A percentile compares a stretch with the other conserved stretches of the same genome.
phyloP scores from a whole-genome alignment of 1,139 yeast genomes.

The Zygosaccharomyces sapae region DNA sequence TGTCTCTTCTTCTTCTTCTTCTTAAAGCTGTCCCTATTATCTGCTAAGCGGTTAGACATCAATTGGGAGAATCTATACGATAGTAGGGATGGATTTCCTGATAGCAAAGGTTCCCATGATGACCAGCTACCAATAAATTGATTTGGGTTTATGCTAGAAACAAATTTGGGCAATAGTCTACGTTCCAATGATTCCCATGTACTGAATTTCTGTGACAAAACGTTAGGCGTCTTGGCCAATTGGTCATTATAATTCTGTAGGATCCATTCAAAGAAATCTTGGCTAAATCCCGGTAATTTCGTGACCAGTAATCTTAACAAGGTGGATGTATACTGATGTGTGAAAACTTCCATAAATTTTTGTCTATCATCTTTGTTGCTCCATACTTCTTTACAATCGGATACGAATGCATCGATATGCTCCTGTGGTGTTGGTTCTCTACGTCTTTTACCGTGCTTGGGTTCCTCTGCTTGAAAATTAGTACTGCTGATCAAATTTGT shows the following conservation, averaged over 20 bases:
- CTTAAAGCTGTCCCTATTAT: conserved; percentile 8
- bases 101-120: conserved; percentile 16
- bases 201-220: conserved; percentile 8
- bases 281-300: conserved; percentile 22
- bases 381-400: conserved; percentile 26
- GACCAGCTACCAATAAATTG: conserved; percentile 14
- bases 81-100: conserved; percentile 16
- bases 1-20: conserved; percentile 20
- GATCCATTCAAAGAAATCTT: conserved; percentile 24
- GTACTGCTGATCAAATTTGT: conserved; percentile 22
- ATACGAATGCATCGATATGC: conserved; percentile 18
- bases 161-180: conserved; percentile 14
- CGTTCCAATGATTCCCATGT: conserved; percentile 13
- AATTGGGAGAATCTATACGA: conserved; percentile 14
- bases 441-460: conserved; percentile 1
- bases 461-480: conserved; percentile 19
- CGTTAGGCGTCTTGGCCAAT: not conserved
- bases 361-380: conserved; percentile 13
- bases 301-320: conserved; percentile 18
- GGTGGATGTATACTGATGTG: conserved; percentile 16
- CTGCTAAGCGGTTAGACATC: conserved; percentile 11
- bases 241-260: conserved; percentile 10
- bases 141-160: conserved; percentile 15
- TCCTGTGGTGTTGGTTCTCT: conserved; percentile 16
- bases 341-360: conserved; percentile 14